These are phyloP conservation scores for Blastocystis sp. DNA, from an alignment of 352 stramenopile genomes.

Conservation along the genomic window DNA sequence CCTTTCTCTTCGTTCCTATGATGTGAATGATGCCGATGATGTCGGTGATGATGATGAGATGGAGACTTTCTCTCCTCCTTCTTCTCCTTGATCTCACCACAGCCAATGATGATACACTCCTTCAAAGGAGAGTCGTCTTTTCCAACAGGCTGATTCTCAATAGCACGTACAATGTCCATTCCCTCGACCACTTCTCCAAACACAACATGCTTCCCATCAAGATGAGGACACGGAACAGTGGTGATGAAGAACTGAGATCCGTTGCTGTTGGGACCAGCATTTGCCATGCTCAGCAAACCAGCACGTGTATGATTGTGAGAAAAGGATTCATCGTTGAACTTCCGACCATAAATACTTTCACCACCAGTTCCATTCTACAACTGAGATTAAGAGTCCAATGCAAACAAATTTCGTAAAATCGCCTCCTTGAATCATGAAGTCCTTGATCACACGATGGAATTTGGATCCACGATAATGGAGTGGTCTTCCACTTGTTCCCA, in stretches of 20 bases:
- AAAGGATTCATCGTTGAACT: constrained; percentile 66
- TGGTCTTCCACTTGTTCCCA: constrained; percentile 70
- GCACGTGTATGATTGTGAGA: constrained; percentile 71
- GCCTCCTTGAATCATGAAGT: constrained; percentile 93
- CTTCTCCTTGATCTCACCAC: constrained; percentile 69
- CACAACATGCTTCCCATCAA: constrained; percentile 87
- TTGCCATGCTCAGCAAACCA: constrained; percentile 73
- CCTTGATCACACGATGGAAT: constrained; percentile 97
- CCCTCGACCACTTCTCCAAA: constrained; percentile 79
- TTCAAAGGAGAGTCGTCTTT: constrained; percentile 77
- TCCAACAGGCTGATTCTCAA: constrained; percentile 81
- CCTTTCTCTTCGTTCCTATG: not conserved
- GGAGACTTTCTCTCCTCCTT: not conserved
- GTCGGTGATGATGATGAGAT: not conserved
- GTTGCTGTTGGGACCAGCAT: constrained; percentile 81
- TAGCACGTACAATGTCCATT: constrained; percentile 77
- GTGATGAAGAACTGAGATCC: constrained; percentile 92
- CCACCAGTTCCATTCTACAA: constrained; percentile 73
- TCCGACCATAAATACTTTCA: constrained; percentile 75
- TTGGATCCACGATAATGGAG: constrained; percentile 61
- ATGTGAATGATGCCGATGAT: not conserved
- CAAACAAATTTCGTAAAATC: constrained; percentile 63
- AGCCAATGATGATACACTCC: constrained; percentile 85
- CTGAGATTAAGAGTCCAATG: not conserved
- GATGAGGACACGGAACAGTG: constrained; percentile 83